Conservation (phyloP, 306 rosid species). For the Cucumis hystrix region DNA sequence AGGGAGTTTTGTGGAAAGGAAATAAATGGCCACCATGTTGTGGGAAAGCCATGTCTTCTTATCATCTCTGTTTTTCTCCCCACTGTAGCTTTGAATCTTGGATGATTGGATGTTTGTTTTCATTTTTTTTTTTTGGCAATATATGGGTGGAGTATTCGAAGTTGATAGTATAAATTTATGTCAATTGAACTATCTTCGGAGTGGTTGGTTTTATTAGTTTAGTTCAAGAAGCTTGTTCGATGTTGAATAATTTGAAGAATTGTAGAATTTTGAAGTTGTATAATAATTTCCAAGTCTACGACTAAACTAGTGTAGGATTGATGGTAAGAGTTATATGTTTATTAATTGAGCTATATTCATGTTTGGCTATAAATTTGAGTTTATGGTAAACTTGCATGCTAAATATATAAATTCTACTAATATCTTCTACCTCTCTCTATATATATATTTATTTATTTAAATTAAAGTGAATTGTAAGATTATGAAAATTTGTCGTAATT, state of each 20-base stretch:
- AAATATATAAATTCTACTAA: not conserved
- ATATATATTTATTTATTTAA: no score
- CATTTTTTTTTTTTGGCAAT: no score
- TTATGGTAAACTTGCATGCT: not conserved
- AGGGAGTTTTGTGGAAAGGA: not conserved
- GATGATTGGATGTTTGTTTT: no score
- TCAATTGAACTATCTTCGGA: no score
- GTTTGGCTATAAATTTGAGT: no score
- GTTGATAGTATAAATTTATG: no score
- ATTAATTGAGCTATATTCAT: no score
- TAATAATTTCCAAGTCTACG: not conserved
- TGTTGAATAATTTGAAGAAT: not conserved
- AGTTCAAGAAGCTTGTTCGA: no score
- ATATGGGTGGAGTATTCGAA: no score
- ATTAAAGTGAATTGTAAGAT: not conserved
- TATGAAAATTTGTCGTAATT: not conserved
- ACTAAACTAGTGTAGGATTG: not conserved
- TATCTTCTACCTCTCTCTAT: no score
- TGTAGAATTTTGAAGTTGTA: not conserved
- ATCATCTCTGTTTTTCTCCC: not conserved
- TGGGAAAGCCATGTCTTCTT: not conserved
- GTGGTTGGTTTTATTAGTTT: no score
- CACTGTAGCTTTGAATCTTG: no score
- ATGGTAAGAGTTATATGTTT: not conserved
- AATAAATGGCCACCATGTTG: not conserved